A percentile compares a stretch with the other conserved stretches of the same genome.
These are phyloP conservation scores for Gloeophyllum trabeum DNA, from an alignment of 768 basidiomycete species.

Conservation along the genomic window DNA sequence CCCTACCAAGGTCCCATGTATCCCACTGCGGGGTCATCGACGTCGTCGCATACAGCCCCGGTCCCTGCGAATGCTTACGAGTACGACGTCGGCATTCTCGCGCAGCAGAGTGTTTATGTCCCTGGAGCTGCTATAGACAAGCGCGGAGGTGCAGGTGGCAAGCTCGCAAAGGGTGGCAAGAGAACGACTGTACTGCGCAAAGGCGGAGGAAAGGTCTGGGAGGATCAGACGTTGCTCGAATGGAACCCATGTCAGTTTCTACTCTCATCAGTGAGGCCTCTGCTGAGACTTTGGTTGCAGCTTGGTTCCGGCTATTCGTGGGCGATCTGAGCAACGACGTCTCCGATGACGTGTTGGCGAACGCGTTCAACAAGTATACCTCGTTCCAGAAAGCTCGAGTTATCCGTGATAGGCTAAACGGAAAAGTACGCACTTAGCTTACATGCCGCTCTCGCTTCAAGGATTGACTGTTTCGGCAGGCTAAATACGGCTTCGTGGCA, in stretches of 20 bases:
- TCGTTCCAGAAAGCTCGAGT: slow-evolving; percentile 95
- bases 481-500: slow-evolving; percentile 94
- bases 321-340: slow-evolving; percentile 98
- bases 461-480: slow-evolving; percentile 47
- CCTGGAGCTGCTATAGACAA: slow-evolving; percentile 88
- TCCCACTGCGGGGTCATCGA: slow-evolving; percentile 50
- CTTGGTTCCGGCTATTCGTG: slow-evolving; percentile 96
- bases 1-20: slow-evolving; percentile 70
- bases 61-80: slow-evolving; percentile 88
- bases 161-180: slow-evolving; percentile 84
- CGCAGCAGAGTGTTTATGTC: slow-evolving; percentile 87
- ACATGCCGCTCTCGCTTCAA: neutral
- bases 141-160: slow-evolving; percentile 75
- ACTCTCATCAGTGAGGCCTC: neutral
- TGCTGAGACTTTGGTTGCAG: slow-evolving; percentile 28
- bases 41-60: slow-evolving; percentile 59
- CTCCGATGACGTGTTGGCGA: slow-evolving; percentile 86
- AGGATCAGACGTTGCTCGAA: slow-evolving; percentile 92
- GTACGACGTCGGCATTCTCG: slow-evolving; percentile 84
- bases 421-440: slow-evolving; percentile 50
- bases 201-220: slow-evolving; percentile 95
- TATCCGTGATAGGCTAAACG: slow-evolving; percentile 86
- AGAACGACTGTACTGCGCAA: slow-evolving; percentile 89
- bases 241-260: slow-evolving; percentile 85
- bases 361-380: slow-evolving; percentile 87